Percentiles rank a stretch among this genome's conserved stretches.
Evolutionary conservation across 2,329 filamentous ascomycete species (phyloP).

Genomic region (Zymoseptoria tritici): DNA sequence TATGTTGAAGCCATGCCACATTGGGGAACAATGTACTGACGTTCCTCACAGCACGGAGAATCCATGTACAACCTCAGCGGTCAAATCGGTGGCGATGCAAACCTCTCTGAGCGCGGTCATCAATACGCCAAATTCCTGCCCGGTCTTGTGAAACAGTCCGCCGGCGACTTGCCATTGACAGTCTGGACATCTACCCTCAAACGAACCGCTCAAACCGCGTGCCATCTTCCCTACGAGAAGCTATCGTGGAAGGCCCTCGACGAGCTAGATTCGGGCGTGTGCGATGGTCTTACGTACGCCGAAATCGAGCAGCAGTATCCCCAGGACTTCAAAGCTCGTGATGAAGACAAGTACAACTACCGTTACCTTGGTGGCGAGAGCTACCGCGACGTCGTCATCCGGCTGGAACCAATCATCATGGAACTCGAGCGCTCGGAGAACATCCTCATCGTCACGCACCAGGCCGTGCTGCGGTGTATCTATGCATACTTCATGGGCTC

Average conservation of each 20-base stretch:
- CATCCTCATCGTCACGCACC: constrained; percentile 95
- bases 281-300: constrained; percentile 91
- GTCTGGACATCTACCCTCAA: constrained; percentile 70
- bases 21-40: constrained; percentile 3
- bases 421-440: constrained; percentile 93
- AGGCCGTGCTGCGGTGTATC: constrained; percentile 92
- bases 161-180: constrained; percentile 65
- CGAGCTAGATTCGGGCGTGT: constrained; percentile 92
- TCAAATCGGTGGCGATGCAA: constrained; percentile 85
- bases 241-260: constrained; percentile 98
- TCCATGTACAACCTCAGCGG: constrained; percentile 86
- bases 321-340: constrained; percentile 88
- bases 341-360: constrained; percentile 99
- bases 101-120: constrained; percentile 77
- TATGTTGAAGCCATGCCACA: constrained; percentile 10
- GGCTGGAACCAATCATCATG: constrained; percentile 98
- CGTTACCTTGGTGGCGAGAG: constrained; percentile 94
- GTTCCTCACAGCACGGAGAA: constrained; percentile 67
- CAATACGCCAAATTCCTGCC: constrained; percentile 81
- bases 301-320: constrained; percentile 88
- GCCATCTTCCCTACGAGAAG: constrained; percentile 85
- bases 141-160: constrained; percentile 74
- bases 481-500: constrained; percentile 99
- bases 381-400: constrained; percentile 93
- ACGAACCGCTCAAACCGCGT: constrained; percentile 86